phyloP scores from a whole-genome alignment of 2,329 filamentous ascomycete species.

The Diaporthe destruens region DNA sequence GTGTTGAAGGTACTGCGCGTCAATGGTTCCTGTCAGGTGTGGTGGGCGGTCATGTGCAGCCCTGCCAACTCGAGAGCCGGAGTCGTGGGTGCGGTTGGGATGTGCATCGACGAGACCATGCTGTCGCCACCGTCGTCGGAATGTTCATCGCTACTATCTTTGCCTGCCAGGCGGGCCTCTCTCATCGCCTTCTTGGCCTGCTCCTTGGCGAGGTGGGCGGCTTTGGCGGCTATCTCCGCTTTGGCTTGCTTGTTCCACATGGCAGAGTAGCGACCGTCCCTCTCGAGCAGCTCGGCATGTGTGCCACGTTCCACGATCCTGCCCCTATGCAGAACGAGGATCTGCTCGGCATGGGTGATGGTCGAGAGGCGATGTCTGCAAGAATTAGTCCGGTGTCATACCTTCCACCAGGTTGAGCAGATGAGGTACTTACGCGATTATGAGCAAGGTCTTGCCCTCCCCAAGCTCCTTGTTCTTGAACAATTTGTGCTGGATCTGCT shows the following conservation, averaged over 20 bases:
- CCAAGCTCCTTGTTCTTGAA: constrained; percentile 74
- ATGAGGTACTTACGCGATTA: constrained; percentile 80
- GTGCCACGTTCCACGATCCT: constrained; percentile 82
- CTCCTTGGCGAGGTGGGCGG: constrained; percentile 61
- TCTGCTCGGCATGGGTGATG: constrained; percentile 88
- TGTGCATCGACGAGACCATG: constrained; percentile 59
- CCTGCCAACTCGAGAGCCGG: constrained; percentile 45
- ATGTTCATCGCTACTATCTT: constrained; percentile 55
- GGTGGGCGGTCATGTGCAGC: constrained; percentile 24
- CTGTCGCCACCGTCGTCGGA: constrained; percentile 60
- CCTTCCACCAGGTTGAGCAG: too few relatives aligned
- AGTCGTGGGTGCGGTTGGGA: constrained; percentile 52
- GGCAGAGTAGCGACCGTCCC: constrained; percentile 80
- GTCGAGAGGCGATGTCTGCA: constrained; percentile 82
- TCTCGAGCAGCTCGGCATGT: constrained; percentile 79
- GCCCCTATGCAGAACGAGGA: constrained; percentile 83
- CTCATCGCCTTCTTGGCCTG: constrained; percentile 61
- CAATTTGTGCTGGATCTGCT: constrained; percentile 74
- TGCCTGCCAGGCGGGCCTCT: constrained; percentile 62
- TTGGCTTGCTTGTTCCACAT: constrained; percentile 94
- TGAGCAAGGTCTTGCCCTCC: constrained; percentile 88
- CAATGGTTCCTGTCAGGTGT: not conserved
- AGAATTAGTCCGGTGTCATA: constrained; percentile 43
- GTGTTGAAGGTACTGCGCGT: constrained; percentile 37
- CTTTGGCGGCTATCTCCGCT: constrained; percentile 76